These are phyloP conservation scores for Cladosporium sphaerospermum DNA, from an alignment of 2,329 filamentous ascomycete genomes.

Conservation along the genomic window DNA sequence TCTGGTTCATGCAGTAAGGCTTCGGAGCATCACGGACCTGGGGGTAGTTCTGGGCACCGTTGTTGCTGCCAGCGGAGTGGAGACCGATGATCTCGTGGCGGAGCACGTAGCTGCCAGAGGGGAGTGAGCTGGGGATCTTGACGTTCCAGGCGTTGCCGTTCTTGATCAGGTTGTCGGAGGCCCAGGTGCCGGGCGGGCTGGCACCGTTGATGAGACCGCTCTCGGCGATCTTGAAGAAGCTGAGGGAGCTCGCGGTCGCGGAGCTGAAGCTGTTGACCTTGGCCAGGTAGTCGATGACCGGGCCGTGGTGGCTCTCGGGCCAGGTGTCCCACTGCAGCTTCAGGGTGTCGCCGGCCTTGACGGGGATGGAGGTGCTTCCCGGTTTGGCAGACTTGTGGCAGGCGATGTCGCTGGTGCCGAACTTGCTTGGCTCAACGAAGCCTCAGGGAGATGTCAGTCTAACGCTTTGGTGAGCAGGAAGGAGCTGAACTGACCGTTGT, in stretches of 20 bases:
- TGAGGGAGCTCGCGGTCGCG: constrained; percentile 46
- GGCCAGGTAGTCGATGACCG: constrained; percentile 60
- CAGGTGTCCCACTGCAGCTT: constrained; percentile 58
- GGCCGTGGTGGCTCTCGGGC: constrained; percentile 58
- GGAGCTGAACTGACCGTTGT: constrained; percentile 27
- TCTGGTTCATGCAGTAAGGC: not conserved
- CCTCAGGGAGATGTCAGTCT: constrained; percentile 12
- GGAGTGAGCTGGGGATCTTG: constrained; percentile 48
- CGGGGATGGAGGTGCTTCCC: constrained; percentile 45
- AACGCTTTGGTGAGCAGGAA: not conserved
- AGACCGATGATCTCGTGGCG: constrained; percentile 57
- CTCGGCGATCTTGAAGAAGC: constrained; percentile 60
- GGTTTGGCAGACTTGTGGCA: constrained; percentile 50
- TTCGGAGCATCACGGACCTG: constrained; percentile 13
- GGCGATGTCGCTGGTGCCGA: constrained; percentile 22
- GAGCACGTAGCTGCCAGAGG: constrained; percentile 53
- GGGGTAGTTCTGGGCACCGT: constrained; percentile 43
- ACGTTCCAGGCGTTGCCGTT: constrained; percentile 29
- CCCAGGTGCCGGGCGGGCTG: constrained; percentile 47
- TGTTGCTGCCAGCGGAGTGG: constrained; percentile 43
- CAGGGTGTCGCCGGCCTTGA: constrained; percentile 54
- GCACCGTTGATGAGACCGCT: constrained; percentile 45
- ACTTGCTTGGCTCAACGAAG: constrained; percentile 24
- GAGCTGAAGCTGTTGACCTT: constrained; percentile 50
- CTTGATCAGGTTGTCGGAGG: constrained; percentile 44